These are phyloP conservation scores for Zymoseptoria brevis DNA, from an alignment of 2,329 filamentous ascomycete species.

Conservation along the genomic window DNA sequence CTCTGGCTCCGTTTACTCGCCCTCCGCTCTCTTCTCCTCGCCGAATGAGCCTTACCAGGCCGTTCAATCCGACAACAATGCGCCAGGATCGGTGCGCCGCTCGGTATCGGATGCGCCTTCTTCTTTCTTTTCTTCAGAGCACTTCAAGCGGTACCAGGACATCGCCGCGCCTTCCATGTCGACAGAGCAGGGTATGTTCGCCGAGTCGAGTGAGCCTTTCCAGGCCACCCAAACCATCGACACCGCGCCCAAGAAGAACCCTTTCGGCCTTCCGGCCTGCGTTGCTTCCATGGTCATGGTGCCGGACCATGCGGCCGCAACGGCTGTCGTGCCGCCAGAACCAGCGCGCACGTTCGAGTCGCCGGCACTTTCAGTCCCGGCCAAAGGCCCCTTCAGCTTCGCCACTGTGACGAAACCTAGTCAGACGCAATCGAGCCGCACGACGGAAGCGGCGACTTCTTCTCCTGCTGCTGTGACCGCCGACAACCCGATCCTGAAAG, in stretches of 20 bases:
- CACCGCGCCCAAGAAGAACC: background rate
- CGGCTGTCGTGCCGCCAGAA: background rate
- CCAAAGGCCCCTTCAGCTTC: too few species aligned
- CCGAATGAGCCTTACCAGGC: background rate
- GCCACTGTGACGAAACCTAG: too few species aligned
- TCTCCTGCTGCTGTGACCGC: too few species aligned
- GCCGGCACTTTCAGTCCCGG: too few species aligned
- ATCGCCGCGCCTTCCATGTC: background rate
- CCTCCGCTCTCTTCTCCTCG: background rate
- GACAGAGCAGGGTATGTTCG: background rate
- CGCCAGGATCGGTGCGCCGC: background rate
- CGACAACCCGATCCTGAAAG: too few species aligned
- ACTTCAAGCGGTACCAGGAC: background rate
- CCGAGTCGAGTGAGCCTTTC: background rate
- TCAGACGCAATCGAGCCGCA: too few species aligned
- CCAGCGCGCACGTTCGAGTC: background rate
- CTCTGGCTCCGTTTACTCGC: background rate
- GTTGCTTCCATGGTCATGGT: background rate
- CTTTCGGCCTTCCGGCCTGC: background rate
- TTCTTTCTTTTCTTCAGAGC: background rate
- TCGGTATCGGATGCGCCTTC: background rate
- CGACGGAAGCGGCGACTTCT: too few species aligned
- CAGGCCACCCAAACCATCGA: background rate
- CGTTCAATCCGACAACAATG: background rate
- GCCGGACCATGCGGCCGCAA: background rate